Evolutionary conservation across 257 asterid genomes (phyloP).

Genomic region (Rehmannia glutinosa): DNA sequence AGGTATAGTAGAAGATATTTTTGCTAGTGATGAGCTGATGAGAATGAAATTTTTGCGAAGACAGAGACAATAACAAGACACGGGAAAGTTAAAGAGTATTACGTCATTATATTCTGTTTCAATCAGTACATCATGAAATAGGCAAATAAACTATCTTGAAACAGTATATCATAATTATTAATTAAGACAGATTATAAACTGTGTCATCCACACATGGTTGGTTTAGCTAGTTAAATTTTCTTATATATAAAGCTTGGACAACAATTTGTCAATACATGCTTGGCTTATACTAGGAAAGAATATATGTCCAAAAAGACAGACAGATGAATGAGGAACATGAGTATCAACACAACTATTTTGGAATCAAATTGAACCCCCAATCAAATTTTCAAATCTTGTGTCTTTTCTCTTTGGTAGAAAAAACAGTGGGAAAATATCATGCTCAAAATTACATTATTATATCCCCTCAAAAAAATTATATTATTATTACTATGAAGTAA

Average conservation of each 20-base stretch:
- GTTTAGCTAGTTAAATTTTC: no score
- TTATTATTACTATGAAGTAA: background rate
- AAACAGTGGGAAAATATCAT: no score
- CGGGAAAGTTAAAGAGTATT: slow-evolving; percentile 11
- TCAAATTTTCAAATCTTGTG: slow-evolving; percentile 9
- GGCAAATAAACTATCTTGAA: no score
- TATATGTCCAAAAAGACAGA: slow-evolving; percentile 34
- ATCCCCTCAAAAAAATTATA: no score
- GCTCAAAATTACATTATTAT: no score
- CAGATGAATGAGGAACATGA: slow-evolving; percentile 22
- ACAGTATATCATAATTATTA: no score
- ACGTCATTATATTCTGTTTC: slow-evolving; percentile 28
- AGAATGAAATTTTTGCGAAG: slow-evolving; percentile 16
- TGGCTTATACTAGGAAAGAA: slow-evolving; percentile 35
- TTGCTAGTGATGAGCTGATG: background rate
- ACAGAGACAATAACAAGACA: slow-evolving; percentile 31
- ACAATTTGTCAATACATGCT: slow-evolving; percentile 35
- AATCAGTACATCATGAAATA: slow-evolving; percentile 8
- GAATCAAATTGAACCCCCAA: slow-evolving; percentile 29
- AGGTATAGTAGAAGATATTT: background rate
- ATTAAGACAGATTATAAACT: no score
- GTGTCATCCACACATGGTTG: no score
- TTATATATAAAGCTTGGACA: background rate
- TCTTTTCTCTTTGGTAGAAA: no score
- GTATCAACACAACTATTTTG: slow-evolving; percentile 23